These are phyloP conservation scores for Flaveria ramosissima DNA, from an alignment of 129 eudicot genomes.

Conservation along the genomic window DNA sequence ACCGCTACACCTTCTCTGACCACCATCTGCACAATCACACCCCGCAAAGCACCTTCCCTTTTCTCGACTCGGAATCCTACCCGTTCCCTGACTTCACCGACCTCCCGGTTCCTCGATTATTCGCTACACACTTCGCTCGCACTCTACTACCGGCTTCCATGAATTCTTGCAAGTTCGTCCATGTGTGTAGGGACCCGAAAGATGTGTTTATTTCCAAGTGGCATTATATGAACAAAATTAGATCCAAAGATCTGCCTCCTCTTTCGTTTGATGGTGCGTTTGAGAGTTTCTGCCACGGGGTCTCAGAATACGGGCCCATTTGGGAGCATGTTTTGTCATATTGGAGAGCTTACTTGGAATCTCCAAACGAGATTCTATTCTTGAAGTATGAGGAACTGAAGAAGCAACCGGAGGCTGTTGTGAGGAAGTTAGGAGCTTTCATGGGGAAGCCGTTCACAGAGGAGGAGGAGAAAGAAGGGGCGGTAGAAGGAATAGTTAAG, in stretches of 20 bases:
- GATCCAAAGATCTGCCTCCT: conserved; percentile 7
- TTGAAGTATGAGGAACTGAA: conserved; percentile 51
- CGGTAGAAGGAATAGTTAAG: conserved; percentile 19
- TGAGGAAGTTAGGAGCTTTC: conserved; percentile 41
- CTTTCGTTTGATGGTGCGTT: conserved; percentile 25
- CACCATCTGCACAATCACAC: too few relatives aligned
- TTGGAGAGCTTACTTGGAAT: conserved; percentile 38
- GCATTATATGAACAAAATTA: neutral
- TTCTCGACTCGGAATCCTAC: too few relatives aligned
- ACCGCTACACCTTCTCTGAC: too few relatives aligned
- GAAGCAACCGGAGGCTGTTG: conserved; percentile 19
- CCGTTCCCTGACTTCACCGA: too few relatives aligned
- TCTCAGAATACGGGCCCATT: conserved; percentile 36
- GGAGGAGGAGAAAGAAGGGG: conserved; percentile 25
- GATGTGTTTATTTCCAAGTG: neutral
- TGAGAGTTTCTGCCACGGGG: conserved; percentile 38
- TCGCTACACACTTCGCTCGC: too few relatives aligned
- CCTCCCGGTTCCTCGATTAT: too few relatives aligned
- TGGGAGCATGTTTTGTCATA: conserved; percentile 26
- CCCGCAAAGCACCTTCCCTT: too few relatives aligned
- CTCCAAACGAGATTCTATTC: conserved; percentile 36
- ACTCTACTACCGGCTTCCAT: neutral
- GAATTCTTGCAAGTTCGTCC: neutral
- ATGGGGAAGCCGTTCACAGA: conserved; percentile 31
- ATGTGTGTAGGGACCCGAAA: neutral